Conservation (phyloP, 495 filamentous ascomycete species). For the Penicillium macrosclerotiorum region DNA sequence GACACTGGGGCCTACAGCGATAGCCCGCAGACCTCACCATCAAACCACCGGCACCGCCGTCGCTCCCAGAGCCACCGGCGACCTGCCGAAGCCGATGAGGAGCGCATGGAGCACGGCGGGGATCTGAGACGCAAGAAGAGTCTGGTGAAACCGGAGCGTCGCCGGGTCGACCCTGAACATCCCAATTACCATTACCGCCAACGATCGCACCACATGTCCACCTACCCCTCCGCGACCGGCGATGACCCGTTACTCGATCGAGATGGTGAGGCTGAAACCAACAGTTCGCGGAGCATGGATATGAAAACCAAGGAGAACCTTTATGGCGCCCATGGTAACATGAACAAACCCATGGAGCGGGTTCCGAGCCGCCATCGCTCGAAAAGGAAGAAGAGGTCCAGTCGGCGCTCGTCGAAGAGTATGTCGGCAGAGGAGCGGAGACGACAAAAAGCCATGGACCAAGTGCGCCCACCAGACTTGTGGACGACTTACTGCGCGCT, state of each 20-base stretch:
- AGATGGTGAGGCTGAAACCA: slow-evolving; percentile 54
- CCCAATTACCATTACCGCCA: slow-evolving; percentile 94
- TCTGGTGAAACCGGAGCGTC: slow-evolving; percentile 84
- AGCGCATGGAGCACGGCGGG: slow-evolving; percentile 35
- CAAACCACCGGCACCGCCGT: slow-evolving; percentile 33
- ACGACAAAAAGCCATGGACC: slow-evolving; percentile 63
- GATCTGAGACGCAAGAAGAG: slow-evolving; percentile 67
- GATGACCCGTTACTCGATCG: slow-evolving; percentile 83
- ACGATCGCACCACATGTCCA: slow-evolving; percentile 74
- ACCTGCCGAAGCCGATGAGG: slow-evolving; percentile 35
- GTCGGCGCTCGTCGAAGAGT: slow-evolving; percentile 48
- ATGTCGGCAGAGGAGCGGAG: slow-evolving; percentile 56
- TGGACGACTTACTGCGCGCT: slow-evolving; percentile 96
- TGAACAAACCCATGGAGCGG: slow-evolving; percentile 51
- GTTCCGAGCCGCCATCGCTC: slow-evolving; percentile 40
- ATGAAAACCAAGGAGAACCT: slow-evolving; percentile 44
- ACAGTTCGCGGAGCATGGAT: slow-evolving; percentile 55
- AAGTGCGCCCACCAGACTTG: slow-evolving; percentile 74
- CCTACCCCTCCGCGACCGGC: slow-evolving; percentile 84
- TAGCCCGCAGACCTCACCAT: slow-evolving; percentile 32
- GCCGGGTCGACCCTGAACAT: slow-evolving; percentile 74
- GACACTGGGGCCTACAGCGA: slow-evolving; percentile 60
- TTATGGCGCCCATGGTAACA: slow-evolving; percentile 37
- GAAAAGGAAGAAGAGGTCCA: slow-evolving; percentile 49
- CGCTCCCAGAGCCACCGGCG: slow-evolving; percentile 36